Base-by-base conservation (phyloP, 2,329 filamentous ascomycete genomes). In the Penicillium decumbens region DNA sequence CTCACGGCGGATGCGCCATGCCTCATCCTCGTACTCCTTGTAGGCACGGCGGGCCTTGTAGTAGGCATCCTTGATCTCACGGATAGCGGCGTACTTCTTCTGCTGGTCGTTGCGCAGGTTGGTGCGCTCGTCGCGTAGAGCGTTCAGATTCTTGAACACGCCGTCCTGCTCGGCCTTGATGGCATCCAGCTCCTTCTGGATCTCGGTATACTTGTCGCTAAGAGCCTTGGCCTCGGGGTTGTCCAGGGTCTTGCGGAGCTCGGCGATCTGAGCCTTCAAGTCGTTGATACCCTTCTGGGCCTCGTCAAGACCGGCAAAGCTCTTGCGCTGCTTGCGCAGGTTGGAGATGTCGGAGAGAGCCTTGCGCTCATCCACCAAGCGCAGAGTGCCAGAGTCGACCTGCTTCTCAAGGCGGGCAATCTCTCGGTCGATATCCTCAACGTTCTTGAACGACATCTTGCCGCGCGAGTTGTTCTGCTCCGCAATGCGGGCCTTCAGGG, bases 301-400 rank as follows among this genome's bases (percentile, higher is more conserved):
- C 51, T 87, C 84, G 52, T 95, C 89, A 65, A 97, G 87, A 54
- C 84, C 82, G 50, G 84, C 83, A 70, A 98, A 96, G 73, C 83
- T 87, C 83, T 96, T 97, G 76, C 88, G 88, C 65, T 87, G 81
- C 78, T 95, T 95, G 72, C 87, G 85, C 59, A 97, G 77, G 69
- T 76, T 85, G 42, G 87, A 88, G 62, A 95, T 85, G 64, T 96
- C 89, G 43, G 81, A 76, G 18, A 97, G 79, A 7, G 89, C 85
- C 81, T 96, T 97, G 80, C 89, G 95, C 82, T 97, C 93, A 63
- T 98, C 93, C 9, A 97, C 93, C 44, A 98, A 78, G 76, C 91
- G 95, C 87, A 98, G 91, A 69, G 81, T 87, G 57, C 92, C 92
- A 30, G 84, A 81, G 70, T 95, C 88, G 62, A 97, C 90, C 69